phyloP scores from a whole-genome alignment of 345 rosid species.

The Geranium rotundifolium region DNA sequence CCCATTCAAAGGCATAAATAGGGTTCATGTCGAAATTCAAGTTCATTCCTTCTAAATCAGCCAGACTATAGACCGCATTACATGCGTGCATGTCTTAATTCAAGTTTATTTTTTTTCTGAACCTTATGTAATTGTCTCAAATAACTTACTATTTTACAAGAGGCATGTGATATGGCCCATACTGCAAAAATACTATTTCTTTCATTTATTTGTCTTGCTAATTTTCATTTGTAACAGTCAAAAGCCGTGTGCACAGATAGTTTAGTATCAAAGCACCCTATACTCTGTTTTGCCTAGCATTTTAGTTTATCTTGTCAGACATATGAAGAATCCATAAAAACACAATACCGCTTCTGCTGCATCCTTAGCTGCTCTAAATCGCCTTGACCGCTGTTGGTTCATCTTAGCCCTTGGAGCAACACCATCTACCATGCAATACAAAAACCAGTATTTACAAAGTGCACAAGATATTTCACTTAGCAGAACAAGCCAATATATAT shows the following conservation, averaged over 20 bases:
- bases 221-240: too few relatives aligned
- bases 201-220: neutral
- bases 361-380: constrained; percentile 91
- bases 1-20: neutral
- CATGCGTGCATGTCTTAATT: neutral
- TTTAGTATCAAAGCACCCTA: too few relatives aligned
- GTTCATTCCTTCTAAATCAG: neutral
- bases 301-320: too few relatives aligned
- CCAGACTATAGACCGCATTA: neutral
- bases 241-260: too few relatives aligned
- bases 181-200: neutral
- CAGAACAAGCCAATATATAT: neutral
- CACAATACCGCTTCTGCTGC: constrained; percentile 67
- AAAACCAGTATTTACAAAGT: neutral
- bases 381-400: constrained; percentile 93
- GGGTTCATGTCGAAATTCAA: neutral
- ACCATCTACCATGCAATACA: constrained; percentile 43
- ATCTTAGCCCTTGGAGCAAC: constrained; percentile 98
- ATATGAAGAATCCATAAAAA: constrained; percentile 2
- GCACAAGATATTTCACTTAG: neutral
- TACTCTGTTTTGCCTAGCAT: too few relatives aligned
- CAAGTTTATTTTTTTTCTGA: neutral
- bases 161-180: neutral
- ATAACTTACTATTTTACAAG: neutral
- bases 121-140: neutral